These are phyloP conservation scores for Hypoxylon perforatum DNA, from an alignment of 495 filamentous ascomycete species.

Conservation along the genomic window DNA sequence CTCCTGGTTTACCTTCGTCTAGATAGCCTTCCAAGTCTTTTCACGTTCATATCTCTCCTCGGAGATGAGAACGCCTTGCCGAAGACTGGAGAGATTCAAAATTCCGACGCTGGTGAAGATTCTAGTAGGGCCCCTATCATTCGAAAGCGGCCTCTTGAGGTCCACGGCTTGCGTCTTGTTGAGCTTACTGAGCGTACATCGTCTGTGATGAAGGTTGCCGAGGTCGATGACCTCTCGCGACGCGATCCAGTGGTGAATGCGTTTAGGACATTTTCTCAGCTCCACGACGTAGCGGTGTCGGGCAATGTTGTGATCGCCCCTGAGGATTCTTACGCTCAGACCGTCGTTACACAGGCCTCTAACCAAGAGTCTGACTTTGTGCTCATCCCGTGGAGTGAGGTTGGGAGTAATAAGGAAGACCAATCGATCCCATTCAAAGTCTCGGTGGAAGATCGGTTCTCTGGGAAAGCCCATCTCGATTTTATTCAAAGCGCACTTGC, in stretches of 20 bases:
- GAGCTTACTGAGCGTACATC: slow-evolving; percentile 94
- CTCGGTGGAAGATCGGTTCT: slow-evolving; percentile 60
- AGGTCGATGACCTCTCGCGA: slow-evolving; percentile 77
- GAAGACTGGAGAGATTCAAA: slow-evolving; percentile 36
- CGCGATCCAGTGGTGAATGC: slow-evolving; percentile 92
- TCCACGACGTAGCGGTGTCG: slow-evolving; percentile 86
- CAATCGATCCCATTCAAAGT: slow-evolving; percentile 54
- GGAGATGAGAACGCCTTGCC: slow-evolving; percentile 58
- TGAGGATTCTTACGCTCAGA: slow-evolving; percentile 80
- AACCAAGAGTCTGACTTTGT: slow-evolving; percentile 81
- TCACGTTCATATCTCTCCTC: slow-evolving; percentile 84
- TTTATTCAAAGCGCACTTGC: slow-evolving; percentile 75
- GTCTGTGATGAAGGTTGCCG: slow-evolving; percentile 93
- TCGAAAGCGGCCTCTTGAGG: slow-evolving; percentile 70
- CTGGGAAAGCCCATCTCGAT: slow-evolving; percentile 64
- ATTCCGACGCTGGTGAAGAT: slow-evolving; percentile 37
- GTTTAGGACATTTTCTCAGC: slow-evolving; percentile 86
- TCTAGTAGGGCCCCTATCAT: slow-evolving; percentile 28
- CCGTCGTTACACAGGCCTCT: slow-evolving; percentile 72
- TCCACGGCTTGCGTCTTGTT: slow-evolving; percentile 86
- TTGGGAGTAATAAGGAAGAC: slow-evolving; percentile 75
- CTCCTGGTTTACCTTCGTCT: slow-evolving; percentile 76
- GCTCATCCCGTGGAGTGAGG: slow-evolving; percentile 91
- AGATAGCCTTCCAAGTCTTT: slow-evolving; percentile 87
- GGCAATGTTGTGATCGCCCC: slow-evolving; percentile 82